These are phyloP conservation scores for Babesia gibsoni DNA, from an alignment of 169 alveolate species.

Conservation along the genomic window DNA sequence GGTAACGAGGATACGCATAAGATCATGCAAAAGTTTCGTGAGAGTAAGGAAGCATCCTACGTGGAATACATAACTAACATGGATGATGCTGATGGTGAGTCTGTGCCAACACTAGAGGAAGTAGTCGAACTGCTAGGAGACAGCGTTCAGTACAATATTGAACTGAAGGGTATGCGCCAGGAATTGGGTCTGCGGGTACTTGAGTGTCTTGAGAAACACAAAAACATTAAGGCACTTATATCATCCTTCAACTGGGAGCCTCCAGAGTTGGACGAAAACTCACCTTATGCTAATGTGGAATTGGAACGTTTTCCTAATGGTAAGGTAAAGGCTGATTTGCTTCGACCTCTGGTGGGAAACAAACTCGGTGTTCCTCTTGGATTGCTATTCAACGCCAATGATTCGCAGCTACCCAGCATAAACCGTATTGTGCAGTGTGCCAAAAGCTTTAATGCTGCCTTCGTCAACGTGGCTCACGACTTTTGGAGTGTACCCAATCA, in stretches of 20 bases:
- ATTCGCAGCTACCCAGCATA: slow-evolving; percentile 24
- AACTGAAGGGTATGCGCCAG: slow-evolving; percentile 48
- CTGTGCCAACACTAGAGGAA: slow-evolving; percentile 52
- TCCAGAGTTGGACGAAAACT: slow-evolving; percentile 11
- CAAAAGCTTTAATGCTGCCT: slow-evolving; percentile 22
- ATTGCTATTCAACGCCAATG: slow-evolving; percentile 29
- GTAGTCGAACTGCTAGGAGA: slow-evolving; percentile 34
- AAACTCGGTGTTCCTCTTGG: slow-evolving; percentile 25
- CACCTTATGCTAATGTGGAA: slow-evolving; percentile 10
- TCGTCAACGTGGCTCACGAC: slow-evolving; percentile 28
- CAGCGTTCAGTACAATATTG: slow-evolving; percentile 33
- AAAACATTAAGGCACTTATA: slow-evolving; percentile 23
- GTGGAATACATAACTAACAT: background rate
- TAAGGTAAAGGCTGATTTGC: slow-evolving; percentile 11
- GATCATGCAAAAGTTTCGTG: background rate
- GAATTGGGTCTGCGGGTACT: slow-evolving; percentile 43
- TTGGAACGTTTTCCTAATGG: slow-evolving; percentile 45
- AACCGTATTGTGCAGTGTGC: slow-evolving; percentile 34
- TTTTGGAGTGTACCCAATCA: slow-evolving; percentile 41
- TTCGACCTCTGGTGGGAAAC: slow-evolving; percentile 37
- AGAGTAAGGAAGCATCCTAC: background rate
- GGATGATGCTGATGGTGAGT: slow-evolving; percentile 5
- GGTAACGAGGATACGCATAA: background rate
- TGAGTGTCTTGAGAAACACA: slow-evolving; percentile 26
- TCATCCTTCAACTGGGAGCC: slow-evolving; percentile 58